A percentile compares a stretch with the other conserved stretches of the same genome.
Conservation (phyloP, 805 yeast species). For the Gaillardinia entomophila region DNA sequence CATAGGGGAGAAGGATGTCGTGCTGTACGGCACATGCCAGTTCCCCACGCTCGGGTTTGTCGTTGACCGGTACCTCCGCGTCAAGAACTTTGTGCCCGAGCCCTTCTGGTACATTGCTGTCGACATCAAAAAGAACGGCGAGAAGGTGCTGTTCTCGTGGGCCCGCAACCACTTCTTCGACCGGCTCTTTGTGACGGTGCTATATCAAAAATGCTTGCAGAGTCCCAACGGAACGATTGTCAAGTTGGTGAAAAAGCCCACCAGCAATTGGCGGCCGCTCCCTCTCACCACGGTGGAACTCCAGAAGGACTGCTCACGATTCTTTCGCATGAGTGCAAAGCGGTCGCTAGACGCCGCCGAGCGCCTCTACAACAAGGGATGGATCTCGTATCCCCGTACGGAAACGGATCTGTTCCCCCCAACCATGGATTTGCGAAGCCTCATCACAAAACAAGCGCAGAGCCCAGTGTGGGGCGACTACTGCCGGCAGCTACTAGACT, state of each 20-base stretch:
- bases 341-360: conserved; percentile 75
- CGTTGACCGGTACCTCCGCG: conserved; percentile 82
- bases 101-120: conserved; percentile 72
- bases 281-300: conserved; percentile 93
- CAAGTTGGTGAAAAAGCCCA: conserved; percentile 52
- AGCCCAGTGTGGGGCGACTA: conserved; percentile 67
- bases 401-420: conserved; percentile 87
- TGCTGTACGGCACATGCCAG: conserved; percentile 91
- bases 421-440: conserved; percentile 60
- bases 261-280: conserved; percentile 73
- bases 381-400: conserved; percentile 92
- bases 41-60: conserved; percentile 96
- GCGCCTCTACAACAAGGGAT: conserved; percentile 77
- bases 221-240: conserved; percentile 46
- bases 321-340: conserved; percentile 75
- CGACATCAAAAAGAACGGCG: conserved; percentile 37
- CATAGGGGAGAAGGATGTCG: conserved; percentile 27
- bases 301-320: conserved; percentile 78
- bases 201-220: conserved; percentile 65
- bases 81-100: conserved; percentile 67
- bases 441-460: conserved; percentile 56
- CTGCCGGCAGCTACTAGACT: conserved; percentile 39
- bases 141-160: conserved; percentile 59
- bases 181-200: conserved; percentile 50
- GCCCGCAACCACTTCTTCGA: conserved; percentile 68